A percentile compares a stretch with the other conserved stretches of the same genome.
These are phyloP conservation scores for Capsicum pubescens DNA, from an alignment of 257 asterid genomes.

Conservation along the genomic window DNA sequence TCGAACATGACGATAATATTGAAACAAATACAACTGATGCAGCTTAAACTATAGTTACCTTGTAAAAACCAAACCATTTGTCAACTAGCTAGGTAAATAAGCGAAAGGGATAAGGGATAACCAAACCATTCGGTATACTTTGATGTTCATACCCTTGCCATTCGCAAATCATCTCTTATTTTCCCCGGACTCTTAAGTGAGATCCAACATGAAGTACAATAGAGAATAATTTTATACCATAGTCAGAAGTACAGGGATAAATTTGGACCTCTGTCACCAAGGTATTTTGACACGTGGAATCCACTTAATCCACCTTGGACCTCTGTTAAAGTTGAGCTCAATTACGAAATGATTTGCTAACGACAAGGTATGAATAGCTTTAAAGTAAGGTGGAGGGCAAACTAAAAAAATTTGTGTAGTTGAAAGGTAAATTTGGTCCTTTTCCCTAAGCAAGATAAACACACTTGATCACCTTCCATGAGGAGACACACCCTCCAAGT, in stretches of 20 bases:
- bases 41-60: not conserved
- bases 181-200: not conserved
- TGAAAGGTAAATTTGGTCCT: not conserved
- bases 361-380: not conserved
- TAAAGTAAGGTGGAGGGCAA: not conserved
- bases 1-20: not conserved
- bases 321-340: not conserved
- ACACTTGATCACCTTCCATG: not conserved
- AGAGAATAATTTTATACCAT: not conserved
- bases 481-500: not conserved
- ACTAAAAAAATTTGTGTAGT: not conserved
- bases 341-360: not conserved
- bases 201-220: not conserved
- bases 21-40: not conserved
- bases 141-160: not conserved
- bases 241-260: not conserved
- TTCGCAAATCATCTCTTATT: not conserved
- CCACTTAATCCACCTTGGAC: not conserved
- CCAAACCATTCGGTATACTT: not conserved
- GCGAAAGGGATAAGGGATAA: not conserved
- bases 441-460: constrained; percentile 10
- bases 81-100: not conserved
- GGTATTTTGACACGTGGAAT: not conserved
- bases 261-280: not conserved
- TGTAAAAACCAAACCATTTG: not conserved